Conservation (phyloP, 1,139 yeast genomes). For the Torulaspora pretoriensis region DNA sequence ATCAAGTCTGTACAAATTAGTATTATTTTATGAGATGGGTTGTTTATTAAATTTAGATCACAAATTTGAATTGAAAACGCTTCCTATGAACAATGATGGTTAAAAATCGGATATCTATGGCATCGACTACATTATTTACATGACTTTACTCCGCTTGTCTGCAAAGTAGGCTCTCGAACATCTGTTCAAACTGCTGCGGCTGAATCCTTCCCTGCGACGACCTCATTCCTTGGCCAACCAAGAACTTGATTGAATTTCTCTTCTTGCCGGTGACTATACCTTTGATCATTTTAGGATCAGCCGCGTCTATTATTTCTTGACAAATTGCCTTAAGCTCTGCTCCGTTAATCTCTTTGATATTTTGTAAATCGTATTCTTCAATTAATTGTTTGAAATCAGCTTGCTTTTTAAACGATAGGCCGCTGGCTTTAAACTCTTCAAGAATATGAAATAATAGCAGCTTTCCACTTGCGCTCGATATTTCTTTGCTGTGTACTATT, state of each 20-base stretch:
- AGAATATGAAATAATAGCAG: slow-evolving; percentile 57
- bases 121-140: neutral
- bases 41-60: neutral
- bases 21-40: neutral
- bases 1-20: slow-evolving; percentile 6
- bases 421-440: slow-evolving; percentile 41
- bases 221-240: slow-evolving; percentile 85
- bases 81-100: neutral
- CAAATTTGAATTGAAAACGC: neutral
- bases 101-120: no score
- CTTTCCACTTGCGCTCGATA: slow-evolving; percentile 62
- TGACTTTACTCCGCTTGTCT: slow-evolving; percentile 6
- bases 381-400: slow-evolving; percentile 44
- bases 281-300: slow-evolving; percentile 52
- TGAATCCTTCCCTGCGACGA: slow-evolving; percentile 63
- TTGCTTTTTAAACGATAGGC: slow-evolving; percentile 19
- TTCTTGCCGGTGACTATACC: slow-evolving; percentile 57
- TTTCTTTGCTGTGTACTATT: slow-evolving; percentile 38
- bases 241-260: slow-evolving; percentile 59
- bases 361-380: slow-evolving; percentile 51
- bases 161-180: slow-evolving; percentile 38
- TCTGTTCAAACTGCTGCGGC: slow-evolving; percentile 46
- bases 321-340: slow-evolving; percentile 53
- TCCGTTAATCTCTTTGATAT: slow-evolving; percentile 33
- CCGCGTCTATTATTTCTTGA: slow-evolving; percentile 45